Evolutionary conservation across 805 yeast species (phyloP), one percentile per base, ranked within the genome.

Genomic region (Saccharomycopsis schoenii): DNA sequence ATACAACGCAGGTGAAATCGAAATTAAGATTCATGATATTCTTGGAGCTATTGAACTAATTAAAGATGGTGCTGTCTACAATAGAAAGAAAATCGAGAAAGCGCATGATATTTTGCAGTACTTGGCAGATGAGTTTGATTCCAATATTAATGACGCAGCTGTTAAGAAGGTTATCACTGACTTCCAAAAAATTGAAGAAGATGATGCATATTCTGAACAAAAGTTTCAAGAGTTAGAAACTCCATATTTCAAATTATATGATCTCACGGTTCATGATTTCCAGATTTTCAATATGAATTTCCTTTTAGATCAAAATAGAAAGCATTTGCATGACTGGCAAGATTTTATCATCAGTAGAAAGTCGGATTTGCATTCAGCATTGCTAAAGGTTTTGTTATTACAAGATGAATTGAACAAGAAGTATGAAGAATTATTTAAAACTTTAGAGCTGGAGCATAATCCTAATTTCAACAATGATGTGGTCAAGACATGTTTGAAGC

Each of bases 121-220:
- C 4, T 74, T 92, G 72, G 70, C 77, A 9, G 68, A 75, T 2
- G 80, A 80, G n/a, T 91, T 88, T 72, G 89, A 90, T 67, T 89
- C 88, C 56, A 87, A 90, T 67, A 83, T 90, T 73, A 90, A 92
- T 69, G 97, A 92, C 72, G 82, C 83, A 8, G 96, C 92, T 0
- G 97, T 92, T 19, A 89, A 89, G 70, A 80, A 76, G 21, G 84
- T 92, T 1, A 84, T 90, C 17, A 74, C 80, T 19, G 74, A 74
- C 12, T 86, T 69, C 68, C 77, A 77, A 40, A 78, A 81, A 55
- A 77, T 64, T 29, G 59, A 66, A 61, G 41, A 64, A 42, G 68
- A 17, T 71, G 43, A 36, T 5, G 54, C 56, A 39, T 60, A 61
- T 50, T 47, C 52, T 4, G 15, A 3, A 10, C 41, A 61, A 24